Base-by-base conservation (phyloP, 208 protist genomes). In the Vickermania spadyakhi region DNA sequence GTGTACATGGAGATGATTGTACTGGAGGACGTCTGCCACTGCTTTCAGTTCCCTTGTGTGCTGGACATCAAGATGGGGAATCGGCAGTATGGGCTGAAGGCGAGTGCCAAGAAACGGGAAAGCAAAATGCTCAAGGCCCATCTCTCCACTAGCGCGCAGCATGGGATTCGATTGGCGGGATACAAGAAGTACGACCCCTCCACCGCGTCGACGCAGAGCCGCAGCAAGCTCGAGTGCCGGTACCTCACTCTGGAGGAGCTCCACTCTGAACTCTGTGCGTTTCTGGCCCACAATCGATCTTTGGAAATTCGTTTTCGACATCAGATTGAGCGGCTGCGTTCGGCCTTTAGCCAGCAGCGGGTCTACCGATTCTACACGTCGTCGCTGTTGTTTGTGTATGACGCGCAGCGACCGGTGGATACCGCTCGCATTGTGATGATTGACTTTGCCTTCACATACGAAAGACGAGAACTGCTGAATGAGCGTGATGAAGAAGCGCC, bases 391-490 rank as follows among this genome's bases (percentile, higher is more conserved):
- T 88, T 94, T 73, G 79, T 94, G 26, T 94, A 90, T 68, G 87
- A 94, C 64, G 81, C 76, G 13, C 81, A 72, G 23, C 56, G 67
- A 13, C 79, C 87, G 22, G 30, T 82, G n/a, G 21, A 67, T 26
- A 90, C 81, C n/a, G 64, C 67, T 23, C 87, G 87, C 0, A 62
- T 94, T 29, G 80, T 84, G 31, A 94, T 94, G 87, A 81, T 94
- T 0, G 87, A 94, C 70, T 94, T 94, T 60, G 87, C 87, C 11
- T 94, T 85, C 70, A 89, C 87, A 1, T 94, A 94, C 64, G 81
- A 90, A 52, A 67, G 72, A 14, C 62, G 64, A 30, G 87, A 94
- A 57, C 71, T 94, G 50, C 45, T 62, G 41, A 61, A 71, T 25
- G 83, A 66, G 55, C 64, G 72, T 1, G 87, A 94, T 52, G 61